Conservation (phyloP, 2,329 filamentous ascomycete species). For the Cladosporium halotolerans region DNA sequence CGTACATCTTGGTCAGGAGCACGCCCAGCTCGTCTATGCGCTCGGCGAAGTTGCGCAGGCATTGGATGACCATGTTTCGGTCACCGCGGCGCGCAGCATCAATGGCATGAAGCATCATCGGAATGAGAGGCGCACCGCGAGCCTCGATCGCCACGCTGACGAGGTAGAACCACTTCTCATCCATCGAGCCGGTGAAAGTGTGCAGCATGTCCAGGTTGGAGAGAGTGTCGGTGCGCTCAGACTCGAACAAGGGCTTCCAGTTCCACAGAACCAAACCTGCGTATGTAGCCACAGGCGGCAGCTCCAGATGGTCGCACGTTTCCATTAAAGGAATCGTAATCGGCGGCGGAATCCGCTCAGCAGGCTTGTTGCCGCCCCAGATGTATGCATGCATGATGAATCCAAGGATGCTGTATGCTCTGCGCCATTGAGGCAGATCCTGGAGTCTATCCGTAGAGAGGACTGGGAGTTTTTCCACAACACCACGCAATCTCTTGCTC, state of each 20-base stretch:
- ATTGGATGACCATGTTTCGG: constrained; percentile 63
- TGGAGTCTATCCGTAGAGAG: constrained; percentile 76
- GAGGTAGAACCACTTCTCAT: constrained; percentile 98
- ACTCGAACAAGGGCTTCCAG: constrained; percentile 82
- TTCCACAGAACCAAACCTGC: constrained; percentile 93
- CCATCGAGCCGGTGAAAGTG: constrained; percentile 88
- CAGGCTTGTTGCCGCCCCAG: constrained; percentile 73
- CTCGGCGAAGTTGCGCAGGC: constrained; percentile 77
- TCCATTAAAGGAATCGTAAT: constrained; percentile 77
- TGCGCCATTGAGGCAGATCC: constrained; percentile 83
- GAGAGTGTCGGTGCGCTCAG: constrained; percentile 74
- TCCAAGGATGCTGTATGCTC: constrained; percentile 71
- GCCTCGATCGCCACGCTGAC: constrained; percentile 94
- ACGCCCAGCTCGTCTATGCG: constrained; percentile 75
- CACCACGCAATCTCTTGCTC: constrained; percentile 71
- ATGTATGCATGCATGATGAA: constrained; percentile 83
- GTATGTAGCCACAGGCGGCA: constrained; percentile 91
- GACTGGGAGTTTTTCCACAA: constrained; percentile 74
- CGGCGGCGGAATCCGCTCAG: constrained; percentile 66
- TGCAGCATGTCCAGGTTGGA: constrained; percentile 82
- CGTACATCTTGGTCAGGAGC: constrained; percentile 83
- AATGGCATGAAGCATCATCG: constrained; percentile 84
- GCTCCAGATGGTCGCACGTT: constrained; percentile 66
- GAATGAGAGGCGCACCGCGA: constrained; percentile 76
- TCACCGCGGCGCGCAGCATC: constrained; percentile 68